These are phyloP conservation scores for Teratosphaeria zuluensis DNA, from an alignment of 2,329 filamentous ascomycete species.

Conservation along the genomic window DNA sequence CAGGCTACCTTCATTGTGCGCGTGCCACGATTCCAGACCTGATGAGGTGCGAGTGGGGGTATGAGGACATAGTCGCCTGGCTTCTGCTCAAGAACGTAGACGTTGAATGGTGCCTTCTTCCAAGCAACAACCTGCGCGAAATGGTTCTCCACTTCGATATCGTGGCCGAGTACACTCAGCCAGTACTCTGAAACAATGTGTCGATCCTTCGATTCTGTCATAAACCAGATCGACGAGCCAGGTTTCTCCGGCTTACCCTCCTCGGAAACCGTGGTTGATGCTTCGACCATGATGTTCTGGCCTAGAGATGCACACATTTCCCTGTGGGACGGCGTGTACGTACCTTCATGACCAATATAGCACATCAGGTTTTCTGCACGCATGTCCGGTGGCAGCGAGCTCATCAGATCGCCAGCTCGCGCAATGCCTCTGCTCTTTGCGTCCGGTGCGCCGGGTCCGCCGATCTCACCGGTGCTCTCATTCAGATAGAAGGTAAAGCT, in stretches of 20 bases:
- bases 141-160: conserved; percentile 93
- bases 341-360: conserved; percentile 94
- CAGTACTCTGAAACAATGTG: conserved; percentile 89
- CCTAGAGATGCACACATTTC: conserved; percentile 97
- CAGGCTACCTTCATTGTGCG: conserved; percentile 95
- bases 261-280: conserved; percentile 55
- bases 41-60: conserved; percentile 85
- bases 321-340: conserved; percentile 86
- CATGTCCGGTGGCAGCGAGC: conserved; percentile 75
- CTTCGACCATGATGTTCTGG: conserved; percentile 97
- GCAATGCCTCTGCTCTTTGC: conserved; percentile 51
- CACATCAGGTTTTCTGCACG: conserved; percentile 96
- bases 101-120: conserved; percentile 88
- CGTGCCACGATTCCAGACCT: conserved; percentile 96
- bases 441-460: conserved; percentile 47
- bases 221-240: conserved; percentile 95
- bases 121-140: conserved; percentile 93
- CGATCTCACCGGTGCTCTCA: conserved; percentile 55
- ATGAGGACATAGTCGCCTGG: conserved; percentile 89
- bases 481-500: conserved; percentile 84
- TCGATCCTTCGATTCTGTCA: conserved; percentile 92
- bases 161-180: conserved; percentile 82
- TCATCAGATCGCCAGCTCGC: conserved; percentile 86
- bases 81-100: conserved; percentile 84
- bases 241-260: conserved; percentile 62